These are phyloP conservation scores for Keithomyces neogunnii DNA, from an alignment of 2,329 filamentous ascomycete genomes.

Conservation along the genomic window DNA sequence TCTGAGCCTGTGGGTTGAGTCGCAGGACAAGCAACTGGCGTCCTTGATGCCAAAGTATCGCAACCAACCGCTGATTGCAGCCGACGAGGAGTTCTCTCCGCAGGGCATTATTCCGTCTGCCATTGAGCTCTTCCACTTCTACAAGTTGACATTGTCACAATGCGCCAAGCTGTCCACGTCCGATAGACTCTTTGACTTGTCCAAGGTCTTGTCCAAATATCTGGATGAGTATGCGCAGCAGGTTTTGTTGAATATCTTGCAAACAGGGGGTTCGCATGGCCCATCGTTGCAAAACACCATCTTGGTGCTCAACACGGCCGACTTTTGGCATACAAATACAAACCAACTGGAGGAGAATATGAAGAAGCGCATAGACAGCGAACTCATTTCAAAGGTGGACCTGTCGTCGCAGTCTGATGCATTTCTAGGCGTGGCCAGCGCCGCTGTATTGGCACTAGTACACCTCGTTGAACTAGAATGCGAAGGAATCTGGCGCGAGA, in stretches of 20 bases:
- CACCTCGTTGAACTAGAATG: constrained; percentile 74
- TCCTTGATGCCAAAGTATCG: constrained; percentile 82
- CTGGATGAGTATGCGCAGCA: constrained; percentile 93
- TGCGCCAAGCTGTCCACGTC: constrained; percentile 94
- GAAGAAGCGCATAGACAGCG: constrained; percentile 77
- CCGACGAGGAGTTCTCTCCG: constrained; percentile 85
- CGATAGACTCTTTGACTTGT: constrained; percentile 75
- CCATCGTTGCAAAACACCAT: constrained; percentile 66
- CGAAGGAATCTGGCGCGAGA: constrained; percentile 88
- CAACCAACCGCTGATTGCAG: constrained; percentile 66
- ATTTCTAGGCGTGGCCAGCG: constrained; percentile 89
- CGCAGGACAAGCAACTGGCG: constrained; percentile 83
- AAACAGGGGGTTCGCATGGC: constrained; percentile 43
- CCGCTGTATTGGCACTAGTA: constrained; percentile 76
- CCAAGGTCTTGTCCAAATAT: constrained; percentile 81
- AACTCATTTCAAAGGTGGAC: constrained; percentile 69
- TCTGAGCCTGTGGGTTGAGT: constrained; percentile 92
- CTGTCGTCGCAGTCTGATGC: constrained; percentile 88
- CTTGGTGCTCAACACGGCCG: constrained; percentile 87
- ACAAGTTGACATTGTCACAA: constrained; percentile 84
- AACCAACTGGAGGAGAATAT: constrained; percentile 93
- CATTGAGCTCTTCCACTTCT: constrained; percentile 95
- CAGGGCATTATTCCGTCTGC: constrained; percentile 88
- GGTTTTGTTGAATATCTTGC: constrained; percentile 67
- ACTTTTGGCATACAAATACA: constrained; percentile 93